Conservation (phyloP, 495 filamentous ascomycete species). For the Parmelia sp. region DNA sequence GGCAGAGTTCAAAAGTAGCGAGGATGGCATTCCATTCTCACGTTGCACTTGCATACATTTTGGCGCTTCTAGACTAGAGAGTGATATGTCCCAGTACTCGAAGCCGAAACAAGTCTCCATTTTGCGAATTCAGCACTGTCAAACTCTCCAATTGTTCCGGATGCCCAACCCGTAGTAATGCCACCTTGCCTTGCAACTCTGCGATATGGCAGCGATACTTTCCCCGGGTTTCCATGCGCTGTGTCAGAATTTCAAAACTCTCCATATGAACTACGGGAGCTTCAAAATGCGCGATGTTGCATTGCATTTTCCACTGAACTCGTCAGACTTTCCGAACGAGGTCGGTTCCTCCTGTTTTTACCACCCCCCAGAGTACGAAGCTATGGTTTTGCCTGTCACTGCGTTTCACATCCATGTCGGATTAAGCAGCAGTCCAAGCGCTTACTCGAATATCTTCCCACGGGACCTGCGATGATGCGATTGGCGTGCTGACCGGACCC, state of each 20-base stretch:
- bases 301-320: background rate
- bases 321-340: background rate
- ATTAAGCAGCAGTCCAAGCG: background rate
- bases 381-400: background rate
- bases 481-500: background rate
- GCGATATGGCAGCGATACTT: background rate
- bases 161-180: too few relatives aligned
- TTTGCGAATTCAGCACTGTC: too few relatives aligned
- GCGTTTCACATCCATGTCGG: background rate
- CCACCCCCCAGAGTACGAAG: background rate
- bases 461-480: background rate
- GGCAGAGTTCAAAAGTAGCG: too few relatives aligned
- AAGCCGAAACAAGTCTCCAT: too few relatives aligned
- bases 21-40: too few relatives aligned
- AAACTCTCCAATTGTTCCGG: too few relatives aligned
- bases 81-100: too few relatives aligned
- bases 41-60: too few relatives aligned
- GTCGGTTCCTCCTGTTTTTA: background rate
- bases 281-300: background rate
- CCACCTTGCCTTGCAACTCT: background rate
- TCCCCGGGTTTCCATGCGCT: background rate
- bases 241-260: background rate
- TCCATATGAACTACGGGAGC: background rate
- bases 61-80: too few relatives aligned
- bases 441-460: background rate